phyloP scores from a whole-genome alignment of 116 monocot genomes.

The Phalaenopsis hybrid region DNA sequence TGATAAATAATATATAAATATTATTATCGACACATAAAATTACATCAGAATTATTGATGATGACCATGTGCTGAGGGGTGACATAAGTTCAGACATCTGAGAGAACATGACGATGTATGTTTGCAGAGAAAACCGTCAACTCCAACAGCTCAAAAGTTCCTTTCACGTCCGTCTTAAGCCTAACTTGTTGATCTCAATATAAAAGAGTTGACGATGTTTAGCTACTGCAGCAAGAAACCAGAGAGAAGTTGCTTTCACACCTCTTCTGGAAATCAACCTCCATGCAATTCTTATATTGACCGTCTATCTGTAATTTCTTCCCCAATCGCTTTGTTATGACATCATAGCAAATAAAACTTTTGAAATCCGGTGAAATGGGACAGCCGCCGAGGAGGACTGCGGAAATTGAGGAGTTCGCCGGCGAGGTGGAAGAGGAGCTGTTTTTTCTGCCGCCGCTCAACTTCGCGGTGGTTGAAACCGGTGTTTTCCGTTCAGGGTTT shows the following conservation, averaged over 20 bases:
- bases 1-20: too few species aligned
- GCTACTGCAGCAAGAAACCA: not conserved
- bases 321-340: too few species aligned
- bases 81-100: too few species aligned
- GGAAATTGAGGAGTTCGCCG: not conserved
- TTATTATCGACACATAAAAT: too few species aligned
- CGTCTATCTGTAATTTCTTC: too few species aligned
- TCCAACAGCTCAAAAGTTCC: not conserved
- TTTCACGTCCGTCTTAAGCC: not conserved
- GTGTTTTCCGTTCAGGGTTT: slow-evolving; percentile 54
- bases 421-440: slow-evolving; percentile 1
- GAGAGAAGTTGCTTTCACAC: not conserved
- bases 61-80: too few species aligned
- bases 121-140: not conserved
- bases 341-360: too few species aligned
- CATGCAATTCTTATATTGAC: too few species aligned
- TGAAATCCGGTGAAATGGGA: not conserved
- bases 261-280: too few species aligned
- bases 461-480: slow-evolving; percentile 52
- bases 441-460: slow-evolving; percentile 50
- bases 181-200: not conserved
- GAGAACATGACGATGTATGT: too few species aligned
- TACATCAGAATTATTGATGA: too few species aligned
- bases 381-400: not conserved
- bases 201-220: not conserved